Base-by-base conservation (phyloP, 345 rosid genomes). In the Syzygium jambos region DNA sequence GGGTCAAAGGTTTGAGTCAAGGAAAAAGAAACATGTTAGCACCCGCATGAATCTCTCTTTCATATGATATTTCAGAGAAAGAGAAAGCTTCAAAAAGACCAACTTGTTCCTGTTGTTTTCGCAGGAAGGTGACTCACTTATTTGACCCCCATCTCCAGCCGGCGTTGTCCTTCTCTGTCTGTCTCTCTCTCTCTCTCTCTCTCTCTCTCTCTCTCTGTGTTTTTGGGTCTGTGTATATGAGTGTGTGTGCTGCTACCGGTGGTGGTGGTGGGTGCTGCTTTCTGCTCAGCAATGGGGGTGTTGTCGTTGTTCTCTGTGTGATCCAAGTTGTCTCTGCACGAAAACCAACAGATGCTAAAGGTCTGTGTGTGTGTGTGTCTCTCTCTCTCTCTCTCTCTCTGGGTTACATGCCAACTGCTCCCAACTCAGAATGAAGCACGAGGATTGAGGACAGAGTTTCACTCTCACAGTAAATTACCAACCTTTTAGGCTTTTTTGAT, bases 301-400 rank as follows among this genome's bases (percentile, higher is more conserved):
- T 78, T 89, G 85, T 91, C 21, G 29, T 87, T n/a, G 53, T 84
- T 73, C 78, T 88, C 89, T 89, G 87, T 83, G 65, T 89, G 87
- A 46, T 92, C 86, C 92, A 77, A n/a, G 88, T 91, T 84, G 94
- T 87, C 87, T 89, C 88, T 89, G 92, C 92, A 78, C 95, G 91
- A 87, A 87, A 86, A 38, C 27, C 84, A 52, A 92, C 93, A 56
- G 95, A 93, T 84, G 85, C 92, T 49, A 87, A 94, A 92, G 95
- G 96, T 93, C n/a, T n/a, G n/a, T n/a, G n/a, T n/a, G n/a, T n/a
- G n/a, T n/a, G n/a, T n/a, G 5, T 30, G 2, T 30, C 52, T 17
- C 10, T 68, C 22, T 84, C 7, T 21, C n/a, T 9, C 38, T 65
- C 52, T 22, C 22, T n/a, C n/a, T 15, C 3, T 54, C 4, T 8